Evolutionary conservation across 2,329 filamentous ascomycete species (phyloP), one percentile per base, ranked within the genome.

Genomic region (Podosphaera xanthii): DNA sequence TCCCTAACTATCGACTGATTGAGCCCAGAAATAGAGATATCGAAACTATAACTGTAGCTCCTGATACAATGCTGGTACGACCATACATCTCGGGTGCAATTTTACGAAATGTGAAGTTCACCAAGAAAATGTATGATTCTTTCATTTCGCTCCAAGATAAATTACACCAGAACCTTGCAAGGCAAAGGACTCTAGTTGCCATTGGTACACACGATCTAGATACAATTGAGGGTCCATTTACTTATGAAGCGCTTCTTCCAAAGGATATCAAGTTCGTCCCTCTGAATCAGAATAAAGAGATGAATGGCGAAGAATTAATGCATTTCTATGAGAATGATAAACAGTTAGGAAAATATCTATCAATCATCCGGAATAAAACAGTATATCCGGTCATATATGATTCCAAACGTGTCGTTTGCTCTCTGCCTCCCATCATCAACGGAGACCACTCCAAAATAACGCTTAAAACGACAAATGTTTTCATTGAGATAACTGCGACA

Each of bases 131-230:
- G 64, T 98, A 98, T 72, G 87, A 94, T 66, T 96, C 89, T 68
- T 98, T 98, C 85, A 98, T 98, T 70, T 81, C 84, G 60, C 79
- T 98, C 55, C 92, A 98, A 75, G 94, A 98, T 74, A 98, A 98
- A 76, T 80, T 98, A 55, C 92, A 98, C 75, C 86, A 91, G 71
- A 98, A 98, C 70, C 76, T 98, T 64, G 94, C 92, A 56, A 82
- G 92, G 62, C 87, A 97, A 72, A 78, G 92, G 67, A 96, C 91
- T 0, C 75, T 98, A 54, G 91, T 96, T n/a, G 86, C 91, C 31
- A 96, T 98, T 69, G 92, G 92, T 66, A 98, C 92, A 2, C 92
- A 98, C 72, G 91, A 98, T 70, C 76, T 97, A 63, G 90, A 97
- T 70, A 96, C 87, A 22, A 76, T 98, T 66, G 76, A 94, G 72